Base-by-base conservation (phyloP, 2,329 filamentous ascomycete genomes). In the Alternaria triticina region DNA sequence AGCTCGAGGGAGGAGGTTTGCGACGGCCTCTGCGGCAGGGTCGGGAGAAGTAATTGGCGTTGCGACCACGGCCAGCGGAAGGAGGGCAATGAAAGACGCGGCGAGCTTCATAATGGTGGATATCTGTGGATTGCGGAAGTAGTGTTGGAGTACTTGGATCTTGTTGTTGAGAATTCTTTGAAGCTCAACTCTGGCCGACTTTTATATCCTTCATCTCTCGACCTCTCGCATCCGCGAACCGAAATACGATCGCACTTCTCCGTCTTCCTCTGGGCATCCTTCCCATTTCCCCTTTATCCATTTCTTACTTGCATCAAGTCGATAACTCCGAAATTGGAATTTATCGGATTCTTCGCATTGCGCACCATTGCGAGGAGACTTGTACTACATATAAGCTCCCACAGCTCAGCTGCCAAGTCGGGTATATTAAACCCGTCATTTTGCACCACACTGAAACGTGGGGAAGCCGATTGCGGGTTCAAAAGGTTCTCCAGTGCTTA, bases 261-360 rank as follows among this genome's bases (percentile, higher is more conserved):
- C 10, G 40, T 12, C 9, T 6, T n/a, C 5, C 17, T 44, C 0
- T 44, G 0, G 40, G n/a, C 9, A 43, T 30, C 2, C 9, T 20
- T 4, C 15, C 40, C 17, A 9, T 5, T 11, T 44, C 1, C 0
- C 6, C 0, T 20, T 2, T 5, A 44, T 44, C 3, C 5, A 6
- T 3, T 12, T 17, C 17, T 44, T 44, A 20, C 40, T 11, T 17
- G n/a, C 40, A 13, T 44, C 10, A 22, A 44, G 3, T 4, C 3
- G 40, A 44, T 44, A 44, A 2, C 11, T 3, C 5, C 6, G n/a
- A 44, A 0, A 44, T 44, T 17, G 1, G 0, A 10, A 6, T 6
- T 44, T 9, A 5, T 44, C 40, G 40, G 40, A 2, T 44, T 44
- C 40, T 44, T 44, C n/a, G 40, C n/a, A 44, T 44, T 22, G 40